These are phyloP conservation scores for Leccinellum rugosiceps DNA, from an alignment of 768 basidiomycete genomes.

Conservation along the genomic window DNA sequence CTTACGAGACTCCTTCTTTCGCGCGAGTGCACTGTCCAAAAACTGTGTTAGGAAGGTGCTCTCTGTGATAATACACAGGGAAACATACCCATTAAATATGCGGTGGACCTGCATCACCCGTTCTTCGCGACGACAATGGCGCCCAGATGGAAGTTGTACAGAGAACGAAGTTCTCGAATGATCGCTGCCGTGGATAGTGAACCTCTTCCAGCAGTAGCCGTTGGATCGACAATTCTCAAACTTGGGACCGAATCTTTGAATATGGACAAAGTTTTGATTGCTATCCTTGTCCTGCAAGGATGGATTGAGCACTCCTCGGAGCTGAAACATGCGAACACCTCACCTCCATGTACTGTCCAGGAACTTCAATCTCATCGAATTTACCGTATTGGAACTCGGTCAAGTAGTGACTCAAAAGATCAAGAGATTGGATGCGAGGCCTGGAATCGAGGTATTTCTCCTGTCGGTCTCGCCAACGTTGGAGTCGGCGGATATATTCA, in stretches of 20 bases:
- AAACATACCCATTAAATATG: conserved; percentile 83
- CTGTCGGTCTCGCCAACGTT: conserved; percentile 89
- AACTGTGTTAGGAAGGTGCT: neutral
- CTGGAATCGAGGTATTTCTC: conserved; percentile 80
- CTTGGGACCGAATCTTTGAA: conserved; percentile 86
- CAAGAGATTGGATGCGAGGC: conserved; percentile 80
- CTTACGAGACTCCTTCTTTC: conserved; percentile 91
- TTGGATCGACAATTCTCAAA: conserved; percentile 88
- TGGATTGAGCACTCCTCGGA: neutral
- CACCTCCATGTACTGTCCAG: conserved; percentile 98
- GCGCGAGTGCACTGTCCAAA: conserved; percentile 66
- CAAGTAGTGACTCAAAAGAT: conserved; percentile 85
- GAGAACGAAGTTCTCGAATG: conserved; percentile 87
- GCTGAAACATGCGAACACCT: conserved; percentile 9
- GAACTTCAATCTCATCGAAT: conserved; percentile 96
- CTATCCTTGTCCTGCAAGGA: conserved; percentile 82
- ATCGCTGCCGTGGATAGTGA: conserved; percentile 88
- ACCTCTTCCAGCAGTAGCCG: conserved; percentile 84
- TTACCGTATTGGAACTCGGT: conserved; percentile 98
- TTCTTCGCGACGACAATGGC: conserved; percentile 90
- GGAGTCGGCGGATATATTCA: conserved; percentile 88
- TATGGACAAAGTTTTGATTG: conserved; percentile 85
- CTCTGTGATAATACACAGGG: neutral
- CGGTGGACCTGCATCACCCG: conserved; percentile 88
- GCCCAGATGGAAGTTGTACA: conserved; percentile 82